A percentile compares a stretch with the other conserved stretches of the same genome.
These are phyloP conservation scores for Macrocystidia cucumis DNA, from an alignment of 1,284 basidiomycete species.

Conservation along the genomic window DNA sequence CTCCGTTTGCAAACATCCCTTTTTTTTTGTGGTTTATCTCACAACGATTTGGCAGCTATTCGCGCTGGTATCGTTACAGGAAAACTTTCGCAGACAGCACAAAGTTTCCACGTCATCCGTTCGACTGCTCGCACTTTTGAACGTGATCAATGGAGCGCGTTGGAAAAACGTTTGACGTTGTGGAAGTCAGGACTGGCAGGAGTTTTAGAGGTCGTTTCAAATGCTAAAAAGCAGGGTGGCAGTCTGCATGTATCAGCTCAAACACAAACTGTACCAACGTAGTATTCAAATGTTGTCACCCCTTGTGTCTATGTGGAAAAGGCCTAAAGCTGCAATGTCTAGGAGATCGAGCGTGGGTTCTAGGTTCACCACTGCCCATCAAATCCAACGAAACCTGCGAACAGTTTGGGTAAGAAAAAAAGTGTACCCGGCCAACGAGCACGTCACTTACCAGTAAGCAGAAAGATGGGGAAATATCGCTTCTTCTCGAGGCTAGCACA, in stretches of 20 bases:
- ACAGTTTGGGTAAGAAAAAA: constrained; percentile 1
- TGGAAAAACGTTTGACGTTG: constrained; percentile 71
- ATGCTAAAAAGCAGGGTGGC: constrained; percentile 40
- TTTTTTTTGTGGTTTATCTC: constrained; percentile 1
- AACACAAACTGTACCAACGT: background rate
- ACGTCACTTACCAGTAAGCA: constrained; percentile 63
- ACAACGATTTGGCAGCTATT: constrained; percentile 51
- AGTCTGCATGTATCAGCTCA: constrained; percentile 1
- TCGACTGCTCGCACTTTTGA: constrained; percentile 79
- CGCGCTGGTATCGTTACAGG: constrained; percentile 77
- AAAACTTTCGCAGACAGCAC: constrained; percentile 79
- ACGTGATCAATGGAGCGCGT: constrained; percentile 72
- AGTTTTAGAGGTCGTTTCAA: constrained; percentile 62
- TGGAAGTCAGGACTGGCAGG: constrained; percentile 74
- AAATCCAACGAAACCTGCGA: constrained; percentile 69
- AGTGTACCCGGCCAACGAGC: background rate
- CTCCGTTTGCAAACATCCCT: constrained; percentile 9
- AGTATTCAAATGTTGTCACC: no score
- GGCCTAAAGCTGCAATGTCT: no score
- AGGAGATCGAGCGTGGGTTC: no score
- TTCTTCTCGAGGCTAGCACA: constrained; percentile 77
- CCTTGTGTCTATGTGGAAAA: no score
- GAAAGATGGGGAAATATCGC: constrained; percentile 70
- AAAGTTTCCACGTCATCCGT: constrained; percentile 70
- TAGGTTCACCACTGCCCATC: constrained; percentile 81